phyloP scores from a whole-genome alignment of 192 early-diverging fungal species.

The Phlyctochytrium arcticum region DNA sequence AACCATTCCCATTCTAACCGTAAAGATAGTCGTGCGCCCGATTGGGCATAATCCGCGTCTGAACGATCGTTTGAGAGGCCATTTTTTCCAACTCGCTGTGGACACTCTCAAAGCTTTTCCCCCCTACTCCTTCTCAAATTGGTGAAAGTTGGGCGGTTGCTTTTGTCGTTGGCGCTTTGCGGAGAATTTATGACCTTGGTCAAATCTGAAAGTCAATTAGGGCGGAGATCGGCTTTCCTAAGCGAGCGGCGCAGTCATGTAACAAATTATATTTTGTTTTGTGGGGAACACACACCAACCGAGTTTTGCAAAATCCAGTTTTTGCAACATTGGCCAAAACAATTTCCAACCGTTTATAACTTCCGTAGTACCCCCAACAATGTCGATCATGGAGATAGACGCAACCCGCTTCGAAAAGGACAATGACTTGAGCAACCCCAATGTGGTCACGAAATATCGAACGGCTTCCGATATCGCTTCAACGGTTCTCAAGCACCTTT shows the following conservation, averaged over 20 bases:
- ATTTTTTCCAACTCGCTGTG: neutral
- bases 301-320: neutral
- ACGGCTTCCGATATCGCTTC: constrained; percentile 86
- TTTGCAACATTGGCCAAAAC: neutral
- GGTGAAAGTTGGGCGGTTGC: too few species aligned
- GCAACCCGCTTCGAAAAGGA: constrained; percentile 30
- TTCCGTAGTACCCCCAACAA: neutral
- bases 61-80: constrained; percentile 17
- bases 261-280: neutral
- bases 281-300: neutral
- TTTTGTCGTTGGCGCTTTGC: too few species aligned
- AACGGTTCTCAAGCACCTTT: constrained; percentile 36
- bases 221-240: too few species aligned
- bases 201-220: too few species aligned
- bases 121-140: neutral
- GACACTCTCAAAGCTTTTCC: neutral
- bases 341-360: too few species aligned
- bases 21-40: constrained; percentile 59
- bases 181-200: too few species aligned
- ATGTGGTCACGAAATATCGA: constrained; percentile 89
- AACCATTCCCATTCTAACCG: constrained; percentile 23
- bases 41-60: constrained; percentile 33
- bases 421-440: constrained; percentile 64
- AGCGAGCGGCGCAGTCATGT: neutral
- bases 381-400: constrained; percentile 20